phyloP scores from a whole-genome alignment of 1,284 basidiomycete species.

The Marasmius fiardii region DNA sequence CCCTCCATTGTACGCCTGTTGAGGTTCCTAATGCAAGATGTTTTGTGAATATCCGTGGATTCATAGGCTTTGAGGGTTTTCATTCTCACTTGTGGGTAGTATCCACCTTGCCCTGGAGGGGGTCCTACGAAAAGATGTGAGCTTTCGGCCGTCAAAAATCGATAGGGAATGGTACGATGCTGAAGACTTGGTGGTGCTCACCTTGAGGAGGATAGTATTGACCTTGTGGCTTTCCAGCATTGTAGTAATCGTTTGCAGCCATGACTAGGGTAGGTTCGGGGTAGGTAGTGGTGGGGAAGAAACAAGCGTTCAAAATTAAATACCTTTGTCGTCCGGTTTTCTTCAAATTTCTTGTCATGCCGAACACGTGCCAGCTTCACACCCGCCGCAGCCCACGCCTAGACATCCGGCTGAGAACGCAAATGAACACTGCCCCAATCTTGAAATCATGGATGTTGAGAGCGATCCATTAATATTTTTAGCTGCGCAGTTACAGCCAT shows the following conservation, averaged over 20 bases:
- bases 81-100: constrained; percentile 61
- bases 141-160: not conserved
- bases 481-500: too few relatives aligned
- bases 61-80: too few relatives aligned
- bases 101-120: constrained; percentile 62
- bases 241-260: constrained; percentile 77
- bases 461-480: too few relatives aligned
- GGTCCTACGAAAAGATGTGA: constrained; percentile 37
- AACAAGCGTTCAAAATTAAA: constrained; percentile 2
- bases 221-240: constrained; percentile 42
- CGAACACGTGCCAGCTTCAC: not conserved
- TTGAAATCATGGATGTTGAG: too few relatives aligned
- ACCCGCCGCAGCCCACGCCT: not conserved
- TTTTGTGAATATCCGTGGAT: not conserved
- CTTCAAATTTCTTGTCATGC: not conserved
- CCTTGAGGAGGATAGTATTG: constrained; percentile 70
- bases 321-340: not conserved
- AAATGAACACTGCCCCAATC: too few relatives aligned
- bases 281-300: constrained; percentile 19
- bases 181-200: constrained; percentile 23
- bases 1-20: constrained; percentile 60
- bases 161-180: not conserved
- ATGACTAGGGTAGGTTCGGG: constrained; percentile 32
- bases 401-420: not conserved
- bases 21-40: constrained; percentile 46